Conservation (phyloP, 164 flowering plant species). For the Taxillus chinensis region DNA sequence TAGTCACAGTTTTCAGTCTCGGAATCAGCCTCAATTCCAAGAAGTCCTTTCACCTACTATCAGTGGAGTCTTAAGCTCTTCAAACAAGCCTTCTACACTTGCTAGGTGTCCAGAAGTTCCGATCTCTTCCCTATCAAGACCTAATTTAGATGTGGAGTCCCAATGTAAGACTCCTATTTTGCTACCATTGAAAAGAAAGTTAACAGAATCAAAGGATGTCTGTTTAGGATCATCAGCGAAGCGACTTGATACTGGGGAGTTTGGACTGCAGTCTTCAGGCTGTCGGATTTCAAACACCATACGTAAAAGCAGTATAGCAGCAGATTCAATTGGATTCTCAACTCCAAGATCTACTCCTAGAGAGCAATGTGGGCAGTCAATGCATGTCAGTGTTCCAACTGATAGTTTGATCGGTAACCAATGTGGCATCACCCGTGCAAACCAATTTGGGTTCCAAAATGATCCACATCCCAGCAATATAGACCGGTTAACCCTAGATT, state of each 20-base stretch:
- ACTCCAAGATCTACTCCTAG: slow-evolving; percentile 38
- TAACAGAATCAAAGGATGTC: slow-evolving; percentile 54
- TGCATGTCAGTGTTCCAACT: slow-evolving; percentile 14
- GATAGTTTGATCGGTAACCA: slow-evolving; percentile 46
- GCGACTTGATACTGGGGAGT: slow-evolving; percentile 49
- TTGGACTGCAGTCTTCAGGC: slow-evolving; percentile 42
- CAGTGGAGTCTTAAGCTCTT: slow-evolving; percentile 21
- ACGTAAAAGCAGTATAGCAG: slow-evolving; percentile 30
- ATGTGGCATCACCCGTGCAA: slow-evolving; percentile 15
- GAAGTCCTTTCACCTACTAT: slow-evolving; percentile 26
- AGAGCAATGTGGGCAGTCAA: slow-evolving; percentile 26
- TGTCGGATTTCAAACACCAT: slow-evolving; percentile 35
- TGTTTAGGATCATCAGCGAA: slow-evolving; percentile 39
- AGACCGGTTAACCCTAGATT: slow-evolving; percentile 76
- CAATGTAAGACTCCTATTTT: slow-evolving; percentile 56
- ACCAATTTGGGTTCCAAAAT: slow-evolving; percentile 32
- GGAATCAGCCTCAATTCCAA: slow-evolving; percentile 25
- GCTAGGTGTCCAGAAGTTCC: slow-evolving; percentile 29
- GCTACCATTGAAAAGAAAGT: slow-evolving; percentile 74
- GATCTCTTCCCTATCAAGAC: slow-evolving; percentile 18
- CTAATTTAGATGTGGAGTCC: slow-evolving; percentile 32
- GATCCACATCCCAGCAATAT: slow-evolving; percentile 42
- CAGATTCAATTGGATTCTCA: slow-evolving; percentile 34
- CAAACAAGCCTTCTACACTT: slow-evolving; percentile 24
- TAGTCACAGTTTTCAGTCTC: slow-evolving; percentile 36